Base-by-base conservation (phyloP, 1,284 basidiomycete species). In the Termitomyces sp. region DNA sequence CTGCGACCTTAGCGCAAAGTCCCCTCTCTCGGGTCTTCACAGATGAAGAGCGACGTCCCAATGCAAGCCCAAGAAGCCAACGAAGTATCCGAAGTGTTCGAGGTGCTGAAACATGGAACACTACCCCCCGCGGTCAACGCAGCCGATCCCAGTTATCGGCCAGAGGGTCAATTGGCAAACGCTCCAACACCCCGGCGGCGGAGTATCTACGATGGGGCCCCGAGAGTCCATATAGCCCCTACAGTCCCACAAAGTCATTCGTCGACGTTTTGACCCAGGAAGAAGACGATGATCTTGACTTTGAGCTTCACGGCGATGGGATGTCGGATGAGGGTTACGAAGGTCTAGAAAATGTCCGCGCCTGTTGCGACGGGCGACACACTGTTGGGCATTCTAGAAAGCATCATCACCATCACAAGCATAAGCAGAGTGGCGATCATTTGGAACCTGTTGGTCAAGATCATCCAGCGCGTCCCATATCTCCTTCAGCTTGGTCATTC, bases 301-400 rank as follows among this genome's bases (percentile, higher is more conserved):
- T 91, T 63, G 85, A 90, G 66, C 75, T 89, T 17, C 84, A 91
- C 58, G 86, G 84, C 39, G 87, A 86, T 41, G 80, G 81, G 19
- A 75, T 86, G 64, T 87, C 84, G 8, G 91, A 93, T 60, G 86
- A 87, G 49, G 91, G 83, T 1, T 99, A 86, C 67, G 95, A 98
- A 64, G 96, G 94, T 0, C 68, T 99, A 45, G 95, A 98, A 71
- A 96, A 97, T 64, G 93, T 96, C 26, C 82, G 93, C 33, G 94
- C 94, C 1, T 98, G 94, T 70, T 98, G 94, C 65, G 92, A 95
- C 68, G 96, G 96, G 64, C 82, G 79, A 45, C 96, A 99, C 70
- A 90, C 89, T 0, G 86, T 91, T 36, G 85, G 85, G 0, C 79
- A 78, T 54, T 73, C 79, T 19, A 75, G 81, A 17, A 77, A 81